Conservation (phyloP, 2,329 filamentous ascomycete species). For the Xylariomycetidae sp. region DNA sequence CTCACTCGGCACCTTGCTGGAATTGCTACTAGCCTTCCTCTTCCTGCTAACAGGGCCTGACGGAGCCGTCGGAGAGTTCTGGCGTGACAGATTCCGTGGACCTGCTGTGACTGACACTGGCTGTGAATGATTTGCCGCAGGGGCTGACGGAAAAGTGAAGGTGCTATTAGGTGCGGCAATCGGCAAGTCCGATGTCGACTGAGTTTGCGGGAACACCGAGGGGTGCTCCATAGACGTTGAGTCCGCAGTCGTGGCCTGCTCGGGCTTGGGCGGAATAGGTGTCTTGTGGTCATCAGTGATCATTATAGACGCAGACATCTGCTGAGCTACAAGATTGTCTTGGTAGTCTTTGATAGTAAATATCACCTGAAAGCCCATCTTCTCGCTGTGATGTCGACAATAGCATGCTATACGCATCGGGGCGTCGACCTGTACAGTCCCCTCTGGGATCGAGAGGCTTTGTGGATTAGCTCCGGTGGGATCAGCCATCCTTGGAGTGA, state of each 20-base stretch:
- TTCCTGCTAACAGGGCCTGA: slow-evolving; percentile 70
- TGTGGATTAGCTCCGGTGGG: slow-evolving; percentile 36
- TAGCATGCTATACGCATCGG: slow-evolving; percentile 98
- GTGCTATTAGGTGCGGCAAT: slow-evolving; percentile 46
- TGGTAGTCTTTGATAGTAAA: slow-evolving; percentile 86
- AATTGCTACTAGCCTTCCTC: slow-evolving; percentile 71
- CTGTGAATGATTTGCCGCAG: slow-evolving; percentile 30
- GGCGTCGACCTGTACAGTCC: slow-evolving; percentile 72
- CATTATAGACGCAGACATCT: slow-evolving; percentile 83
- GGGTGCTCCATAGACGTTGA: slow-evolving; percentile 28
- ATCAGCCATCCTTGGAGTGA: slow-evolving; percentile 47
- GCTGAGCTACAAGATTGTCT: slow-evolving; percentile 75
- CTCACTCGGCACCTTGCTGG: slow-evolving; percentile 64
- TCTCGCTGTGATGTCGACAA: slow-evolving; percentile 91
- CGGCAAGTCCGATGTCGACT: slow-evolving; percentile 61
- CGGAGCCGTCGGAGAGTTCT: slow-evolving; percentile 64
- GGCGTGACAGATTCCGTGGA: slow-evolving; percentile 63
- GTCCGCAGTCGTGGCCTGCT: slow-evolving; percentile 19
- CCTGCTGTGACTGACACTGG: slow-evolving; percentile 36
- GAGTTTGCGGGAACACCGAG: slow-evolving; percentile 50
- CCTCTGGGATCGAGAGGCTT: slow-evolving; percentile 45
- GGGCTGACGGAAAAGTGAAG: slow-evolving; percentile 29
- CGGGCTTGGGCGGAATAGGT: slow-evolving; percentile 37
- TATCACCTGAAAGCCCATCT: slow-evolving; percentile 86
- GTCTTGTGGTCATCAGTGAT: slow-evolving; percentile 99